These are phyloP conservation scores for Aspergillus cristatus DNA, from an alignment of 495 filamentous ascomycete species.

Conservation along the genomic window DNA sequence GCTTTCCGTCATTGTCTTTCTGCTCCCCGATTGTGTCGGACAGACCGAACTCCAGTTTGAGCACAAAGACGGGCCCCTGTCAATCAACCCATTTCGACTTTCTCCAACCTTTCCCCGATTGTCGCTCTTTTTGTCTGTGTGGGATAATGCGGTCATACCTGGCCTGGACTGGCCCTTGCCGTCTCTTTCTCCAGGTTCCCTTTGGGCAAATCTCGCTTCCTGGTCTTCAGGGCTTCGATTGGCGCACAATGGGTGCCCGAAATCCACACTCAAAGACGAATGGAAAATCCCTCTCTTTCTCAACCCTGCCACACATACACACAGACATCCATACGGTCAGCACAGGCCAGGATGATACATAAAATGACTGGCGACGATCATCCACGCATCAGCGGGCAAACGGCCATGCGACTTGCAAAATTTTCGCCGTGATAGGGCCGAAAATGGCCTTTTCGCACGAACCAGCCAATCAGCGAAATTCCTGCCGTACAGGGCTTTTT, in stretches of 20 bases:
- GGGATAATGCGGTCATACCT: constrained; percentile 8
- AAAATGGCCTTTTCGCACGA: too few relatives aligned
- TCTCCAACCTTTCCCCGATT: constrained; percentile 5
- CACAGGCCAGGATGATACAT: constrained; percentile 1
- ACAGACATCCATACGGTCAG: too few relatives aligned
- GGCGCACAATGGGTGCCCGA: too few relatives aligned
- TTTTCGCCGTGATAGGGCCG: constrained; percentile 12
- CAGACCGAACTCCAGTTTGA: constrained; percentile 5
- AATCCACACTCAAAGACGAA: not conserved
- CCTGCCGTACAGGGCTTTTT: constrained; percentile 18
- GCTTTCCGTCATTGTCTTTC: constrained; percentile 6
- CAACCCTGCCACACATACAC: too few relatives aligned
- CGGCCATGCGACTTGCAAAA: constrained; percentile 18
- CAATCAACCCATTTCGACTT: constrained; percentile 5
- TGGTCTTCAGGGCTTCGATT: too few relatives aligned
- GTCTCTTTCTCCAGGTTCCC: constrained; percentile 16
- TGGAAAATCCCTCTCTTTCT: not conserved
- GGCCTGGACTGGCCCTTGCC: constrained; percentile 38
- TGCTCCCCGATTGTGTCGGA: constrained; percentile 2
- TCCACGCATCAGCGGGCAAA: constrained; percentile 12
- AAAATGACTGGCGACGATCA: constrained; percentile 23
- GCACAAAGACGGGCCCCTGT: constrained; percentile 2
- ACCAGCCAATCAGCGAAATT: constrained; percentile 31
- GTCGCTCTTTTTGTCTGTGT: constrained; percentile 7
- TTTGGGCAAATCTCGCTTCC: not conserved